Base-by-base conservation (phyloP, 345 rosid genomes). In the Camelina sativa region DNA sequence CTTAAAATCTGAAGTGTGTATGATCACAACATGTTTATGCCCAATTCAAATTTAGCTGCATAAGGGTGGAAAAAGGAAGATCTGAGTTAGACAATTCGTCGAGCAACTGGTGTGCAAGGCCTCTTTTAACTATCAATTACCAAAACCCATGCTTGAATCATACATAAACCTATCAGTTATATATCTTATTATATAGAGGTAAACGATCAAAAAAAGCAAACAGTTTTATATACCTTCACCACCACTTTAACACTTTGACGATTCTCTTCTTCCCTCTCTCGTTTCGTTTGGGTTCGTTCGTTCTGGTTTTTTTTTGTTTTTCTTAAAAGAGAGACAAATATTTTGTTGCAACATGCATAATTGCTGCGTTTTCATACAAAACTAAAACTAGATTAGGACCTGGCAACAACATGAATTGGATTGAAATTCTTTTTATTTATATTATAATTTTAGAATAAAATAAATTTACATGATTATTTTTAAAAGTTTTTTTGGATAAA, bases 51-150 rank as follows among this genome's bases (percentile, higher is more conserved):
- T 1, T 1, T 44, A 15, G 19, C 17, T 44, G 17, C 17, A 5
- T 15, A 44, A n/a, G 1, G 22, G 52, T 3, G 4, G 22, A 7
- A 7, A 7, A 17, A 16, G 4, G 32, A 23, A 23, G 20, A 57
- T 32, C 8, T 32, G 2, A 9, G 23, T n/a, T 57, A 35, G 44
- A 60, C 16, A 60, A 60, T 60, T 38, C 28, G 16, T 60, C 47
- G 48, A 60, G 6, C 65, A 60, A 12, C 3, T 60, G 65, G 65
- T 60, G 65, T n/a, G 48, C 65, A 37, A 16, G 35, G 44, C 7
- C 0, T 13, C 40, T 1, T 25, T 16, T n/a, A n/a, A 32, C 22
- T 1, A 57, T 57, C 22, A 46, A 1, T 2, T 11, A 15, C 50
- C 8, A 34, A 32, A 32, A 37, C 15, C 46, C n/a, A n/a, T 15